A percentile compares a stretch with the other conserved stretches of the same genome.
Conservation (phyloP, 768 basidiomycete genomes). For the Coprinopsis strossmayeri region DNA sequence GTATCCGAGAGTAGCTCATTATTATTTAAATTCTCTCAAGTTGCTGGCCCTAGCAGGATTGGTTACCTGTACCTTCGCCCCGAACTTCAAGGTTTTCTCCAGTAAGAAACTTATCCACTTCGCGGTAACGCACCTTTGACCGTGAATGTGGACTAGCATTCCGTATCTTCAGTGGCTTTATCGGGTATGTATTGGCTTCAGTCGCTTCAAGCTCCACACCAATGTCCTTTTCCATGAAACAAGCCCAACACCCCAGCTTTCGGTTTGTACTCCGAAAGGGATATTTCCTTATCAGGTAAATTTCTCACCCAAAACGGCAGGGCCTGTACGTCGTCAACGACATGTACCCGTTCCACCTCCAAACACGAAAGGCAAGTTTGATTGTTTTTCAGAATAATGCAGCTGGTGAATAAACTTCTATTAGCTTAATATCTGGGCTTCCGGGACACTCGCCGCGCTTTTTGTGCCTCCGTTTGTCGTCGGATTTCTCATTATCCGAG, state of each 20-base stretch:
- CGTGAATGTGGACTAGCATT: background rate
- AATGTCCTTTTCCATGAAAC: no score
- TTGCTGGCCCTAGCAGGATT: constrained; percentile 50
- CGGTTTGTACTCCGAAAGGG: background rate
- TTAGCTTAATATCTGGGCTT: background rate
- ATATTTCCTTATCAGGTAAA: constrained; percentile 1
- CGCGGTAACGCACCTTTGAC: background rate
- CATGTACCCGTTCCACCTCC: constrained; percentile 63
- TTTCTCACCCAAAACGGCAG: constrained; percentile 18
- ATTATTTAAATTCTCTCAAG: constrained; percentile 19
- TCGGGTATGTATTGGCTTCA: background rate
- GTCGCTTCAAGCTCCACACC: no score
- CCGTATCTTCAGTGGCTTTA: background rate
- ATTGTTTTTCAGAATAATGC: background rate
- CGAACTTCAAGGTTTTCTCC: constrained; percentile 48
- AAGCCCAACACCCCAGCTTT: background rate
- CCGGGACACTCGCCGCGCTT: constrained; percentile 39
- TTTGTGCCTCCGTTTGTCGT: constrained; percentile 61
- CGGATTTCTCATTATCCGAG: constrained; percentile 59
- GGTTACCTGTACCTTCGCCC: constrained; percentile 42
- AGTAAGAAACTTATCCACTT: constrained; percentile 23
- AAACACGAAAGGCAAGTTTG: constrained; percentile 50
- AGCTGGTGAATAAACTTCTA: background rate
- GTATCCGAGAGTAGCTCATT: background rate
- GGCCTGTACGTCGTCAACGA: constrained; percentile 58